Evolutionary conservation across 306 rosid species (phyloP), one percentile per base, ranked within the genome.

Genomic region (Malus fusca): DNA sequence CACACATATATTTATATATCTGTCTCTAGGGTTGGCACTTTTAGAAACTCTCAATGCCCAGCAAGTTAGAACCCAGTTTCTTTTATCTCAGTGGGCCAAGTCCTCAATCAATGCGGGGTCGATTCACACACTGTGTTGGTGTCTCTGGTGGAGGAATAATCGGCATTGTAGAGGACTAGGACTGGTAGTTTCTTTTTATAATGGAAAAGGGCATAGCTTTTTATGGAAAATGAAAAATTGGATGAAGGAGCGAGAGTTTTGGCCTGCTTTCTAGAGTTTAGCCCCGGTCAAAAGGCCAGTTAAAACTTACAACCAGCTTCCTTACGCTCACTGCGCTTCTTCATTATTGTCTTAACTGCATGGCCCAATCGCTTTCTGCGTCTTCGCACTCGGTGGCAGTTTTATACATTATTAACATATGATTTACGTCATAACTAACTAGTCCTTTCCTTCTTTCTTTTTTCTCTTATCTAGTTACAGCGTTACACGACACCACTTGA

Each of bases 201-300:
- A 60, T 13, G n/a, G 5, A 72, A 66, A 28, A 5, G 13, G 30
- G 70, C n/a, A 42, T 13, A 1, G 66, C 60, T 18, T 71, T 51
- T 40, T 25, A 65, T 56, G 78, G 73, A 25, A 78, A 65, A 22
- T 1, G 48, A 7, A 0, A 3, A 40, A 25, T 12, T 28, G 74
- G 73, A 78, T 35, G 33, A 77, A 66, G 4, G 51, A 76, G 71
- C 88, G 83, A 22, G 22, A 63, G 31, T 80, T 65, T 4, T 64
- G 83, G 44, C 10, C 3, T 31, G 6, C 31, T 68, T 21, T 55
- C 23, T 51, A 18, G 46, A 35, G 15, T 19, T 4, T 79, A 68
- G 82, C 74, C 81, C 80, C 14, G 26, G 58, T 80, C 84, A 15
- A 66, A 21, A 68, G 78, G 69, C 69, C 46, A 19, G 26, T 65